A percentile compares a stretch with the other conserved stretches of the same genome.
Conservation (phyloP, 805 yeast genomes). For the Saturnispora gosingensis region DNA sequence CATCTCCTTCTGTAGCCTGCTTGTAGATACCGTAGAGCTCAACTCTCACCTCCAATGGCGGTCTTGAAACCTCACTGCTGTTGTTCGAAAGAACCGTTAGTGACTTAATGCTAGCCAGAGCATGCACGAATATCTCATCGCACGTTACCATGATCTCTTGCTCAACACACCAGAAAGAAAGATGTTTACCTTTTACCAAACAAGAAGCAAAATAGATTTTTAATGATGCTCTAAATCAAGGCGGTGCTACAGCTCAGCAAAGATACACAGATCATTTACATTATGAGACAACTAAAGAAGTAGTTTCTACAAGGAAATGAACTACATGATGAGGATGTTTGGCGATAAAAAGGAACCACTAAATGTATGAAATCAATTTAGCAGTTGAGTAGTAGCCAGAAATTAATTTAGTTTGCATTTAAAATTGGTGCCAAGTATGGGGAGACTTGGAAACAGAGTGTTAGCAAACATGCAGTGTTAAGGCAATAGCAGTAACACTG, state of each 20-base stretch:
- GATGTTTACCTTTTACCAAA: background rate
- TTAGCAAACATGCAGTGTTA: constrained; percentile 54
- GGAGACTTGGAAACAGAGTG: constrained; percentile 77
- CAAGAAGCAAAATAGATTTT: background rate
- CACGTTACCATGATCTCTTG: constrained; percentile 22
- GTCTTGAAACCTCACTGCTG: constrained; percentile 59
- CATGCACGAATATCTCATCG: constrained; percentile 76
- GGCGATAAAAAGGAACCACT: constrained; percentile 7
- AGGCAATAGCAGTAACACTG: background rate
- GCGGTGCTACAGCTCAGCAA: background rate
- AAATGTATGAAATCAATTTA: background rate
- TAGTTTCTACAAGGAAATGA: background rate
- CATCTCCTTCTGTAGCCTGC: constrained; percentile 86
- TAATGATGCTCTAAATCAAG: background rate
- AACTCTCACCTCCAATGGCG: constrained; percentile 62
- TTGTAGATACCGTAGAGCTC: constrained; percentile 74
- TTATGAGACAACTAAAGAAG: background rate
- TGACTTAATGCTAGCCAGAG: constrained; percentile 69
- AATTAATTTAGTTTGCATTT: constrained; percentile 70
- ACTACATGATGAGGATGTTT: background rate
- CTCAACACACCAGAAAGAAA: background rate
- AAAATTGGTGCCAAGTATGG: constrained; percentile 79
- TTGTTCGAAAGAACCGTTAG: constrained; percentile 53
- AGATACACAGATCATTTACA: background rate
- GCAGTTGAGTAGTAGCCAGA: constrained; percentile 65